These are phyloP conservation scores for Smallanthus sonchifolius DNA, from an alignment of 129 eudicot genomes.

Conservation along the genomic window DNA sequence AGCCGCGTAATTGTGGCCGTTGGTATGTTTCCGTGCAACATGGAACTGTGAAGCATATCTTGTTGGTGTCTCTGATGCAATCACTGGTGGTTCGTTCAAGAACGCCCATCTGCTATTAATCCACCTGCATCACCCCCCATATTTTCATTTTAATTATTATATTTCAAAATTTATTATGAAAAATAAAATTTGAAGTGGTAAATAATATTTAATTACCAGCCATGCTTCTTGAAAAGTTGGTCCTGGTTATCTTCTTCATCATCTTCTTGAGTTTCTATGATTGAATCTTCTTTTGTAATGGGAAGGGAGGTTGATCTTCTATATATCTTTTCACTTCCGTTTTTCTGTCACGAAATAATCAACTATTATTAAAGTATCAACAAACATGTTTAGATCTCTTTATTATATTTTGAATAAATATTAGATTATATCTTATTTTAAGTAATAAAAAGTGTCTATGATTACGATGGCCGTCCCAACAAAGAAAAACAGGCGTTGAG, in stretches of 20 bases:
- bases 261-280: constrained; percentile 13
- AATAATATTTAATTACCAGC: constrained; percentile 41
- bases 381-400: not conserved
- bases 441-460: too few species aligned
- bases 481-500: too few species aligned
- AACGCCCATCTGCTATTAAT: constrained; percentile 65
- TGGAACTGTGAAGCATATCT: constrained; percentile 62
- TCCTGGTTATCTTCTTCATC: constrained; percentile 24
- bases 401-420: too few species aligned
- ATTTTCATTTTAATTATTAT: not conserved
- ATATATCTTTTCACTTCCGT: constrained; percentile 14
- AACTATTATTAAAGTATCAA: not conserved
- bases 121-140: constrained; percentile 51
- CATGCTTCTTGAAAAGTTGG: constrained; percentile 37
- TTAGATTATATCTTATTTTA: too few species aligned
- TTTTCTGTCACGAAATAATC: constrained; percentile 16
- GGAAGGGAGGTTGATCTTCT: constrained; percentile 44
- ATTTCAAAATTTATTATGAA: not conserved
- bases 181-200: not conserved
- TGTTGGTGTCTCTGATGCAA: constrained; percentile 36
- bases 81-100: constrained; percentile 78
- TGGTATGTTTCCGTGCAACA: constrained; percentile 18
- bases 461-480: too few species aligned
- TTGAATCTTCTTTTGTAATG: not conserved
- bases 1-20: constrained; percentile 8